phyloP scores from a whole-genome alignment of 805 yeast genomes.

The Ogataea pini region DNA sequence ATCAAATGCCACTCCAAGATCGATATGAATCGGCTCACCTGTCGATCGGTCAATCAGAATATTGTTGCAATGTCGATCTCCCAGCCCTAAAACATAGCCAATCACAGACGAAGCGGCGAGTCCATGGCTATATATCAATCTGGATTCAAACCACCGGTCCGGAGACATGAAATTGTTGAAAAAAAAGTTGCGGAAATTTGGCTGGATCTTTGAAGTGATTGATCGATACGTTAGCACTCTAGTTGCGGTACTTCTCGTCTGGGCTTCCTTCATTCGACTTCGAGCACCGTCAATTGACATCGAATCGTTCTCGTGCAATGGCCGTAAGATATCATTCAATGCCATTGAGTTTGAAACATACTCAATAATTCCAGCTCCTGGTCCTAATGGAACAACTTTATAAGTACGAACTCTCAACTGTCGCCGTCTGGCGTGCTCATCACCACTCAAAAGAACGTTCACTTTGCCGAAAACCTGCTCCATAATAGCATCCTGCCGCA shows the following conservation, averaged over 20 bases:
- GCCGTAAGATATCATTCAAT: constrained; percentile 63
- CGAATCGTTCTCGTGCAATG: constrained; percentile 58
- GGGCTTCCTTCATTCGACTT: constrained; percentile 58
- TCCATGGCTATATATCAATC: constrained; percentile 69
- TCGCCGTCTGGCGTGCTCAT: constrained; percentile 58
- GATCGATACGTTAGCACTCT: constrained; percentile 48
- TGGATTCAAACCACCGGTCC: constrained; percentile 69
- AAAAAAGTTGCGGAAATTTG: constrained; percentile 73
- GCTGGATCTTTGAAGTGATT: constrained; percentile 54
- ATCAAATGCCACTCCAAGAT: constrained; percentile 94
- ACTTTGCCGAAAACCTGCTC: constrained; percentile 93
- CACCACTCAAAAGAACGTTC: constrained; percentile 58
- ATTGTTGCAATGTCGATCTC: constrained; percentile 94
- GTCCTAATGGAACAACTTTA: constrained; percentile 87
- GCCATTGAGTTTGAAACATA: constrained; percentile 80
- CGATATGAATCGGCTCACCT: constrained; percentile 96
- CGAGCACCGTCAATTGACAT: constrained; percentile 61
- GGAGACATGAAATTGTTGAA: constrained; percentile 65
- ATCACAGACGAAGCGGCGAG: constrained; percentile 83
- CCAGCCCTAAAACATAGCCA: constrained; percentile 87
- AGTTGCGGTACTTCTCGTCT: constrained; percentile 43
- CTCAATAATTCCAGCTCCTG: constrained; percentile 84
- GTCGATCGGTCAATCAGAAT: constrained; percentile 74
- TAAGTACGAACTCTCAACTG: constrained; percentile 73
- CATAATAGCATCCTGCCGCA: constrained; percentile 96